Evolutionary conservation across 768 basidiomycete species (phyloP), one percentile per base, ranked within the genome.

Genomic region (Kwoniella newhampshirensis): DNA sequence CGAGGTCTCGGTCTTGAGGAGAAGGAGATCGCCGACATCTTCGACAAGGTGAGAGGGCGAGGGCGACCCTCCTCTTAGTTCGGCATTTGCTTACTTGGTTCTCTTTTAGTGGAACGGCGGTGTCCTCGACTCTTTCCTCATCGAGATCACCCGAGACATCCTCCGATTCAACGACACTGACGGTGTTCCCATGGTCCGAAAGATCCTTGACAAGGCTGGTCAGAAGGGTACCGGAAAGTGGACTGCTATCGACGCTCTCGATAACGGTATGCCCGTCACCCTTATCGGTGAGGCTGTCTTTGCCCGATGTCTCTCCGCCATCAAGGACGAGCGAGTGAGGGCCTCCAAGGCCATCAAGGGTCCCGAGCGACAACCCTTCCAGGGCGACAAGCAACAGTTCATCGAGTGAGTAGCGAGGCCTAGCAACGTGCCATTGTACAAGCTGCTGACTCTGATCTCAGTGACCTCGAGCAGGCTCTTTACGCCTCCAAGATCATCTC

Each of bases 401-500:
- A 96, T 99, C 77, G 89, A 96, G 69, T 73, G 45, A 48, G 71
- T 66, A 4, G 17, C 17, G 26, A 23, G 21, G 4, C 18, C 28
- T 26, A n/a, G n/a, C n/a, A n/a, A n/a, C 21, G 13, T 51, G 18
- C 20, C 41, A 49, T 32, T 6, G 32, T 32, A 32, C 6, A 32
- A 32, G n/a, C 42, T 9, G 52, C 43, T 45, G 46, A 51, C 39
- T 18, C 26, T 11, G 4, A 32, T 26, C 21, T 0, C 52, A 75
- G 73, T 75, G 96, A 99, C 78, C 87, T 99, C 62, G 96, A 98
- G 80, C 96, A 98, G 78, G 96, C 94, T 45, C 83, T 99, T 57
- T 99, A 99, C 80, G 96, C 94, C 48, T 96, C 93, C 69, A 99
- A 99, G 83, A 92, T 99, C 78, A 94, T 97, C 72, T 98, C 94